phyloP scores from a whole-genome alignment of 2,329 filamentous ascomycete genomes.

The Botrytis aclada region DNA sequence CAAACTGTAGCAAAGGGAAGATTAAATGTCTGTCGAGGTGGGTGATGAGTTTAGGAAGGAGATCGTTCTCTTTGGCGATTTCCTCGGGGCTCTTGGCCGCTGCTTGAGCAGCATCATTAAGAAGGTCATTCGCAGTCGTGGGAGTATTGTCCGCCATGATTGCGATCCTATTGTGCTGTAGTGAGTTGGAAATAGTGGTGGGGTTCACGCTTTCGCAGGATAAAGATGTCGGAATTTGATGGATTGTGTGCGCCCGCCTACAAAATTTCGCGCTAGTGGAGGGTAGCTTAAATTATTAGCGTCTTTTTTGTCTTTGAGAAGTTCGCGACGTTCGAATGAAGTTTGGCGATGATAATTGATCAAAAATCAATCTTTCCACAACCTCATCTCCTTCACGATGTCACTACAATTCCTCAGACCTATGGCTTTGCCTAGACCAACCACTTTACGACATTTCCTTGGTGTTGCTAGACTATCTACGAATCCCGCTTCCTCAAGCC shows the following conservation, averaged over 20 bases:
- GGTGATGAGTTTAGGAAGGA: constrained; percentile 84
- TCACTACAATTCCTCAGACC: constrained; percentile 37
- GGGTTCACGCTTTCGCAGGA: constrained; percentile 18
- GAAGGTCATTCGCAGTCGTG: constrained; percentile 24
- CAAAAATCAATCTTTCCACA: not conserved
- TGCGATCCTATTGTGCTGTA: constrained; percentile 31
- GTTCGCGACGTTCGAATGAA: constrained; percentile 15
- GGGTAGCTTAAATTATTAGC: constrained; percentile 20
- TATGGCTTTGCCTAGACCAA: constrained; percentile 33
- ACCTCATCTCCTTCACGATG: constrained; percentile 22
- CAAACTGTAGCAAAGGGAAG: constrained; percentile 93
- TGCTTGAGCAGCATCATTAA: constrained; percentile 32
- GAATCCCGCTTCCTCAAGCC: constrained; percentile 7
- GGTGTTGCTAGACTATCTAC: constrained; percentile 24
- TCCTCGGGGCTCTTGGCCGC: constrained; percentile 48
- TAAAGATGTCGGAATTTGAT: constrained; percentile 23
- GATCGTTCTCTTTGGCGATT: constrained; percentile 47
- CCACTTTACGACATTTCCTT: constrained; percentile 34
- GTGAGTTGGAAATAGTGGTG: constrained; percentile 21
- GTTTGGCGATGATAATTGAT: constrained; percentile 2
- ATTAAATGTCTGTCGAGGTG: constrained; percentile 95
- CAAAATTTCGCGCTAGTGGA: constrained; percentile 23
- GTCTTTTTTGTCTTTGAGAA: constrained; percentile 15
- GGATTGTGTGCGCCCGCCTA: constrained; percentile 29
- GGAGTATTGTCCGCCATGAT: constrained; percentile 49